A percentile compares a stretch with the other conserved stretches of the same genome.
Conservation (phyloP, 331 rosid genomes). For the Erythrophleum ivorense region DNA sequence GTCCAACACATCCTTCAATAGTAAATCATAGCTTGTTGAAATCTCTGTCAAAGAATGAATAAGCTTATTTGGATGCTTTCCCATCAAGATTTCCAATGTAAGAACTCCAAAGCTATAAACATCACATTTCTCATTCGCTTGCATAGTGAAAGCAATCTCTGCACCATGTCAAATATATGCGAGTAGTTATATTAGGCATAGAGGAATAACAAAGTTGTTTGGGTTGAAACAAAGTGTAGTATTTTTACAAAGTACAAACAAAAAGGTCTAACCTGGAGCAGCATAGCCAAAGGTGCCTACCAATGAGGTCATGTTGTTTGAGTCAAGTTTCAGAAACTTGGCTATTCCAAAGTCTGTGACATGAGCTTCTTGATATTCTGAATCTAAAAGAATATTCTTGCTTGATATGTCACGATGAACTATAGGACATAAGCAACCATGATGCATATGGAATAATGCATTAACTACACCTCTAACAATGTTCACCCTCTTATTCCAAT, state of each 20-base stretch:
- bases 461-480: no score
- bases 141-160: constrained; percentile 46
- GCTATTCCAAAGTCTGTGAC: constrained; percentile 27
- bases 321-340: constrained; percentile 3
- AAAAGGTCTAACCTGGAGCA: constrained; percentile 9
- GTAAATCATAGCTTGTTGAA: not conserved
- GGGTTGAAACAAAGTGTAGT: no score
- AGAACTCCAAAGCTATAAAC: constrained; percentile 22
- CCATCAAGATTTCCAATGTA: constrained; percentile 40
- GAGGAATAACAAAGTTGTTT: no score
- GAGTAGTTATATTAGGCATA: no score
- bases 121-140: constrained; percentile 42
- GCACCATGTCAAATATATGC: not conserved
- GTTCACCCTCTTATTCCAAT: no score
- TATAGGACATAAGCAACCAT: constrained; percentile 11
- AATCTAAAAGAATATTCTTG: constrained; percentile 34
- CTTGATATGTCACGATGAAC: constrained; percentile 35
- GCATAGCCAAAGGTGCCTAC: constrained; percentile 19
- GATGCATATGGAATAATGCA: not conserved
- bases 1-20: no score
- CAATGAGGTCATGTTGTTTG: constrained; percentile 20
- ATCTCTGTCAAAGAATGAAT: constrained; percentile 10
- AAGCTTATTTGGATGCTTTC: constrained; percentile 45
- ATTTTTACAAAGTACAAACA: no score
- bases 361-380: constrained; percentile 6